These are phyloP conservation scores for Aspergillus unguis DNA, from an alignment of 2,329 filamentous ascomycete genomes.

Conservation along the genomic window DNA sequence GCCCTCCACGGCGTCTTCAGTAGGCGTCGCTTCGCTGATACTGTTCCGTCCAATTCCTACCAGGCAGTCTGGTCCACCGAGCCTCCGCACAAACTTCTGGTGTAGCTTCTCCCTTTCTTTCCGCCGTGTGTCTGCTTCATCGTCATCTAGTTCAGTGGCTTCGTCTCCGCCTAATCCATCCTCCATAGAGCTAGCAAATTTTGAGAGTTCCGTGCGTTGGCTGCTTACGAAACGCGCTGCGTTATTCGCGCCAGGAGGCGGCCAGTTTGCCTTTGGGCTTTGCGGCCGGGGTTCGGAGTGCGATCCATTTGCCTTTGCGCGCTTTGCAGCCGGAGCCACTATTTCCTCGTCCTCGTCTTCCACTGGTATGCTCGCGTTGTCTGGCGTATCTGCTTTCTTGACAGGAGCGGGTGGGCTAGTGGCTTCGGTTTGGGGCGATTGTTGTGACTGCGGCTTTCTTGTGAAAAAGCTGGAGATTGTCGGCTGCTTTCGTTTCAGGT, in stretches of 20 bases:
- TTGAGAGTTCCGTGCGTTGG: conserved; percentile 56
- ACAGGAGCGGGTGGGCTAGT: background rate
- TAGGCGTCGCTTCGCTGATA: conserved; percentile 52
- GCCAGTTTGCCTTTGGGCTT: conserved; percentile 1
- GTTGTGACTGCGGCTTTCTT: conserved; percentile 46
- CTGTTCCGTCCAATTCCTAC: conserved; percentile 60
- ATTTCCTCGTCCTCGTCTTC: conserved; percentile 40
- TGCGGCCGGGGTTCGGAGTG: conserved; percentile 10
- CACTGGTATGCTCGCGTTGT: conserved; percentile 8
- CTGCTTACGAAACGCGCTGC: conserved; percentile 36
- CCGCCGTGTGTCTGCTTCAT: conserved; percentile 52
- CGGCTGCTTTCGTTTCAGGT: conserved; percentile 52
- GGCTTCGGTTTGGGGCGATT: conserved; percentile 11
- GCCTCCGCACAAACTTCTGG: conserved; percentile 80
- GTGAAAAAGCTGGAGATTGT: conserved; percentile 86
- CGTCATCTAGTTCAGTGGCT: conserved; percentile 35
- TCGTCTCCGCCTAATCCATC: conserved; percentile 35
- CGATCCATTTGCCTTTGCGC: conserved; percentile 30
- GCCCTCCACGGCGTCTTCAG: conserved; percentile 58
- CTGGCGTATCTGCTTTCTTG: conserved; percentile 1
- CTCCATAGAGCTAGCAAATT: conserved; percentile 53
- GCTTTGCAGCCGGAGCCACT: conserved; percentile 42
- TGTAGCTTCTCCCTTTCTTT: conserved; percentile 70
- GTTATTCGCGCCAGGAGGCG: conserved; percentile 8
- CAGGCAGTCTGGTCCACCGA: conserved; percentile 81